Evolutionary conservation across 1,284 basidiomycete species (phyloP).

Genomic region (Schizopora paradoxa): DNA sequence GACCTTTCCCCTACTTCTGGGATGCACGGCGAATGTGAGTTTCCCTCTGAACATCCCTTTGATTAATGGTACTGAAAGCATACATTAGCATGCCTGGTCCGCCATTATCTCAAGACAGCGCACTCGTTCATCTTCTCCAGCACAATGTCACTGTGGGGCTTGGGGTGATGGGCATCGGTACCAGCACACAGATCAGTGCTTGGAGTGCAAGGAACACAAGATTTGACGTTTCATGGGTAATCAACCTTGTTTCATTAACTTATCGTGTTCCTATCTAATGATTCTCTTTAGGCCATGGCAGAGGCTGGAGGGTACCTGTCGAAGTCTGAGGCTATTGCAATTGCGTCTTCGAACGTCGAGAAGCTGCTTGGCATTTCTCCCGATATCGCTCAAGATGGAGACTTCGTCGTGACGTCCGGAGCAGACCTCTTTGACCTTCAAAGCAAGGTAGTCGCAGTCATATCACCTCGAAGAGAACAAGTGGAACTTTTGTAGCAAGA

Average conservation of each 20-base stretch:
- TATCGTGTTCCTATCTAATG: background rate
- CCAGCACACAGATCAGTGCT: constrained; percentile 24
- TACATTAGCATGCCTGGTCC: constrained; percentile 36
- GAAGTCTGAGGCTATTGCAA: constrained; percentile 34
- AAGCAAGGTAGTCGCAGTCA: constrained; percentile 44
- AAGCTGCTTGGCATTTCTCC: constrained; percentile 35
- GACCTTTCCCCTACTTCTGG: constrained; percentile 64
- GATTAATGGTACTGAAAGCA: background rate
- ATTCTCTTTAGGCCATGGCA: constrained; percentile 7
- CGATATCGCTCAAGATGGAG: constrained; percentile 22
- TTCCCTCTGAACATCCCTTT: background rate
- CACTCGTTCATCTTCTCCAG: constrained; percentile 31
- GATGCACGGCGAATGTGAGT: constrained; percentile 58
- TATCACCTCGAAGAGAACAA: constrained; percentile 30
- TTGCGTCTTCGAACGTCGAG: constrained; percentile 39
- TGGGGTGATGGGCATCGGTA: constrained; percentile 38
- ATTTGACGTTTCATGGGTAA: constrained; percentile 43
- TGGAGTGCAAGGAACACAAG: constrained; percentile 31
- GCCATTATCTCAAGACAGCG: constrained; percentile 36
- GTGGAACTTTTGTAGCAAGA: constrained; percentile 21
- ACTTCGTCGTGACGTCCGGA: constrained; percentile 50
- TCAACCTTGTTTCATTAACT: background rate
- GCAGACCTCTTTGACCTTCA: constrained; percentile 36
- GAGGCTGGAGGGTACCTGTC: constrained; percentile 26
- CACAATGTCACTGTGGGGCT: constrained; percentile 43